Percentiles rank a stretch among this genome's conserved stretches.
These are phyloP conservation scores for Calocybe gangraenosa DNA, from an alignment of 768 basidiomycete genomes.

Conservation along the genomic window DNA sequence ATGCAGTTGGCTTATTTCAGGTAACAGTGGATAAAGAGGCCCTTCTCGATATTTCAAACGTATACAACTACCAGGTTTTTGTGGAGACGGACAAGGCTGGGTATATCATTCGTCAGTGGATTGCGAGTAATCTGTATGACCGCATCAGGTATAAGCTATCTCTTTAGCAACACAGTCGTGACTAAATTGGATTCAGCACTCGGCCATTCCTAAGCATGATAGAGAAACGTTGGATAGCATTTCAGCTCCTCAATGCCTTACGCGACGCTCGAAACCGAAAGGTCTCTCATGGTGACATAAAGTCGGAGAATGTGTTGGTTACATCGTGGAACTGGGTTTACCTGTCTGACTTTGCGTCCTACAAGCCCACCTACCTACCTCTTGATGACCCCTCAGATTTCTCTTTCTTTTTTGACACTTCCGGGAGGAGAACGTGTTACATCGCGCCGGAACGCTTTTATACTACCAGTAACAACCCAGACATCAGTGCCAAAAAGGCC, in stretches of 20 bases:
- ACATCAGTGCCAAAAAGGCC: slow-evolving; percentile 66
- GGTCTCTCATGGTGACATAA: slow-evolving; percentile 96
- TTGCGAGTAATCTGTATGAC: slow-evolving; percentile 92
- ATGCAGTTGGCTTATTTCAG: slow-evolving; percentile 4
- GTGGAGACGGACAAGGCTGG: slow-evolving; percentile 96
- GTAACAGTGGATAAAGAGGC: slow-evolving; percentile 78
- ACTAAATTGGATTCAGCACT: slow-evolving; percentile 50
- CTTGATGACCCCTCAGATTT: slow-evolving; percentile 97
- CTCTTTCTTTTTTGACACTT: slow-evolving; percentile 97
- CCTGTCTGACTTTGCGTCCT: slow-evolving; percentile 91
- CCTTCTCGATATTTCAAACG: slow-evolving; percentile 78
- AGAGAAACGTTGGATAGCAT: slow-evolving; percentile 98
- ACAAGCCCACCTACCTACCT: slow-evolving; percentile 94
- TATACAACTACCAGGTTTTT: slow-evolving; percentile 85
- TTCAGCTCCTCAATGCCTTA: slow-evolving; percentile 84
- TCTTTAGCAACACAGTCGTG: not conserved
- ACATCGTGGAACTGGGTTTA: slow-evolving; percentile 96
- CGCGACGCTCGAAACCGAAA: slow-evolving; percentile 80
- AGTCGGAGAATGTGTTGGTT: slow-evolving; percentile 94
- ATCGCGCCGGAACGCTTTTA: slow-evolving; percentile 96
- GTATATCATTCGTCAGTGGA: slow-evolving; percentile 92
- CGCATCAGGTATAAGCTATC: slow-evolving; percentile 75
- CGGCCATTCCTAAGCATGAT: slow-evolving; percentile 88
- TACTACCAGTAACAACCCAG: slow-evolving; percentile 61
- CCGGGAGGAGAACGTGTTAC: slow-evolving; percentile 90